These are phyloP conservation scores for Neonectria faginata DNA, from an alignment of 2,329 filamentous ascomycete species.

Conservation along the genomic window DNA sequence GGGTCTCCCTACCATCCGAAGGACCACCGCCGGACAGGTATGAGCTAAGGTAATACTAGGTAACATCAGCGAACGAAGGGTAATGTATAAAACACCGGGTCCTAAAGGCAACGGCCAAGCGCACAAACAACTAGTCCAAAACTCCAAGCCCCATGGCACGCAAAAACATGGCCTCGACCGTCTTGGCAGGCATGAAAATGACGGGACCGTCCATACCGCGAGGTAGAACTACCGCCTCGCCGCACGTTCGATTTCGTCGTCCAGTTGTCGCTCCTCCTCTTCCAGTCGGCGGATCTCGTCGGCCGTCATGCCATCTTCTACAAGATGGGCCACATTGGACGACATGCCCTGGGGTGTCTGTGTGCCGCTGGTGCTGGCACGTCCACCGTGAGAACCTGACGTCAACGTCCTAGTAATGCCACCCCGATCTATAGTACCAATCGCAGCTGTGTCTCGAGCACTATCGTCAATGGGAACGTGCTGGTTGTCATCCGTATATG, in stretches of 20 bases:
- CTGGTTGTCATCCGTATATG: constrained; percentile 57
- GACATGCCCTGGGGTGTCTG: constrained; percentile 49
- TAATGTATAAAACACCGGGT: constrained; percentile 23
- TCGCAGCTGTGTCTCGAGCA: constrained; percentile 25
- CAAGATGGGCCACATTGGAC: constrained; percentile 61
- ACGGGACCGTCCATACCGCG: constrained; percentile 19
- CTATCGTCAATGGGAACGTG: constrained; percentile 39
- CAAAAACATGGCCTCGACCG: constrained; percentile 26
- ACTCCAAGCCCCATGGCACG: constrained; percentile 42
- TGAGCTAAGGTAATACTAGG: constrained; percentile 23
- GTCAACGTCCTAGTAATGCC: constrained; percentile 32
- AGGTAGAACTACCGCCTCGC: constrained; percentile 43
- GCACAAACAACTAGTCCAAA: constrained; percentile 32
- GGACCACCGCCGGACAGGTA: constrained; percentile 13
- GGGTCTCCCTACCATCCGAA: constrained; percentile 11
- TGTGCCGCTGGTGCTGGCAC: constrained; percentile 30
- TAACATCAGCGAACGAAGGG: constrained; percentile 32
- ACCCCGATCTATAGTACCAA: constrained; percentile 17
- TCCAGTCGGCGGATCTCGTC: constrained; percentile 67
- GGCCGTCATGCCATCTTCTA: constrained; percentile 71
- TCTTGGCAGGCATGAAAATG: constrained; percentile 17
- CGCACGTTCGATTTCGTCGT: constrained; percentile 66
- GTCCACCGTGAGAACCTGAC: constrained; percentile 31
- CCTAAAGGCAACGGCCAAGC: constrained; percentile 27
- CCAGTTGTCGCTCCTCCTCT: constrained; percentile 68